phyloP scores from a whole-genome alignment of 305 asterid species.

The Fraxinus albicans region DNA sequence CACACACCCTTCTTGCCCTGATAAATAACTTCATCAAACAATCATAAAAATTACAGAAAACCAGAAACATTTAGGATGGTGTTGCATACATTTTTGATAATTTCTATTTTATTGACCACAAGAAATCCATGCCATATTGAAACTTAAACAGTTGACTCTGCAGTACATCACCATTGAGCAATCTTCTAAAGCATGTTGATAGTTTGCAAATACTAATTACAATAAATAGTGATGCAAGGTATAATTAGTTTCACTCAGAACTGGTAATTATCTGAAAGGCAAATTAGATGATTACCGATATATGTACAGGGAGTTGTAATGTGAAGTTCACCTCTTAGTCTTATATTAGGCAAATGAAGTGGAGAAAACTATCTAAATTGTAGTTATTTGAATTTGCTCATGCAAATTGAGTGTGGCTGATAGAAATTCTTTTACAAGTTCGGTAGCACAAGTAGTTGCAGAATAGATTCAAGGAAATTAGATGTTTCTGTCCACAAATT shows the following conservation, averaged over 20 bases:
- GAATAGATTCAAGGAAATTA: not conserved
- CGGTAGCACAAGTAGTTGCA: not conserved
- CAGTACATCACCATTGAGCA: not conserved
- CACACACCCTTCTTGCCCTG: constrained; percentile 92
- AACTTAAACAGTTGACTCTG: constrained; percentile 6
- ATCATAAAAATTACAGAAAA: not conserved
- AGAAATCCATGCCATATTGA: not conserved
- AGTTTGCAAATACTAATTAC: not conserved
- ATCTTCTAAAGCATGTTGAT: not conserved
- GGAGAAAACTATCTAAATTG: not conserved
- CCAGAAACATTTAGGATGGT: not conserved
- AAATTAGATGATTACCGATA: not conserved
- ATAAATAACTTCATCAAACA: constrained; percentile 17
- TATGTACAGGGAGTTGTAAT: not conserved
- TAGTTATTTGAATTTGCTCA: too few species aligned
- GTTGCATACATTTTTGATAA: not conserved
- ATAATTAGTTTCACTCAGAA: constrained; percentile 6
- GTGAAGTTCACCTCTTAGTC: too few species aligned
- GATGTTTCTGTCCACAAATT: not conserved
- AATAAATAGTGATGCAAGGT: not conserved
- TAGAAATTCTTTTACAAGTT: not conserved
- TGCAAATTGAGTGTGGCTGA: not conserved
- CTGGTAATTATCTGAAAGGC: not conserved
- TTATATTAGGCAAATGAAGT: not conserved
- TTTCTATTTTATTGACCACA: not conserved